phyloP scores from a whole-genome alignment of 106 monocot species.

The Dendrobium officinale region DNA sequence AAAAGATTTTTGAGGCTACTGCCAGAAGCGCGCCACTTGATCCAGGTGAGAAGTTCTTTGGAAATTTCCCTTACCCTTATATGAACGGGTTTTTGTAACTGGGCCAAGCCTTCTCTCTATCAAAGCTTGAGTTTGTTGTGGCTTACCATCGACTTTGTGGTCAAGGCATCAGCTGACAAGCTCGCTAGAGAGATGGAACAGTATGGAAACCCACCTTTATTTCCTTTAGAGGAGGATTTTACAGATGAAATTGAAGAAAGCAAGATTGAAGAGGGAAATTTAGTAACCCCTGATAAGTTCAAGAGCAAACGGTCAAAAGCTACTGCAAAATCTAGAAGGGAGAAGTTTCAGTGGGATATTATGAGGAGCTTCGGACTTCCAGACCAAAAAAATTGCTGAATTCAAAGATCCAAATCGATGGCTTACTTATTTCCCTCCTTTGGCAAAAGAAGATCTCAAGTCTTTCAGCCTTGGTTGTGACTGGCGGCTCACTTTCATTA shows the following conservation, averaged over 20 bases:
- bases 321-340: slow-evolving; percentile 58
- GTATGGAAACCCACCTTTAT: slow-evolving; percentile 72
- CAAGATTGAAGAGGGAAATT: slow-evolving; percentile 25
- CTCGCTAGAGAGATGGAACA: slow-evolving; percentile 49
- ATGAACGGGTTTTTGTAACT: slow-evolving; percentile 89
- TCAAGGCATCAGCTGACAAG: slow-evolving; percentile 90
- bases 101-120: slow-evolving; percentile 70
- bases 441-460: slow-evolving; percentile 77
- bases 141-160: slow-evolving; percentile 70
- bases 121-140: slow-evolving; percentile 78
- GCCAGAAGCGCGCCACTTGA: slow-evolving; percentile 31
- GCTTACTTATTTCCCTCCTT: slow-evolving; percentile 72
- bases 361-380: slow-evolving; percentile 72
- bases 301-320: slow-evolving; percentile 91
- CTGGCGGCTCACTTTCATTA: slow-evolving; percentile 88
- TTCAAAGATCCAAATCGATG: slow-evolving; percentile 75
- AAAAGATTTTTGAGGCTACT: slow-evolving; percentile 50
- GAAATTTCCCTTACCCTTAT: slow-evolving; percentile 93
- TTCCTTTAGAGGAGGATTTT: slow-evolving; percentile 51
- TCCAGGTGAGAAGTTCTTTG: slow-evolving; percentile 78
- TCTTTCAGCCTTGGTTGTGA: slow-evolving; percentile 87
- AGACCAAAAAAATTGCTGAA: slow-evolving; percentile 61
- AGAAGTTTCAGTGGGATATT: slow-evolving; percentile 91
- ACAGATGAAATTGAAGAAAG: slow-evolving; percentile 7
- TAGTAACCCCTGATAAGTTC: slow-evolving; percentile 58